Base-by-base conservation (phyloP, 2,329 filamentous ascomycete genomes). In the Lachnellula subtilissima region DNA sequence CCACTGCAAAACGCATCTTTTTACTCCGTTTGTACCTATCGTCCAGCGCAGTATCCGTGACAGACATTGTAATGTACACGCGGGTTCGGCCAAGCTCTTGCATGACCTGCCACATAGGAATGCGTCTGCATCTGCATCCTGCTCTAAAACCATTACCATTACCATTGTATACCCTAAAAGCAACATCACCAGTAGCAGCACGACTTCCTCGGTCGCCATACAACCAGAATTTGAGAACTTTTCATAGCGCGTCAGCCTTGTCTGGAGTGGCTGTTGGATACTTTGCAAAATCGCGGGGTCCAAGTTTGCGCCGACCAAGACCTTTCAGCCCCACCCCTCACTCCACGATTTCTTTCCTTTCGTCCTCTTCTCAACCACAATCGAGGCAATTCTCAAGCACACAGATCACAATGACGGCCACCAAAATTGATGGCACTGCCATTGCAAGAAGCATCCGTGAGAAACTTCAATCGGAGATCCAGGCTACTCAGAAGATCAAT, bases 341-440 rank as follows among this genome's bases (percentile, higher is more conserved):
- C 45, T 40, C 42, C 7, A 42, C 49, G 14, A 23, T 14, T 11
- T 32, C 45, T 50, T 37, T 43, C 47, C 52, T 52, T 55, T 51
- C 39, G 42, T 52, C 45, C 47, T 50, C 51, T 40, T 17, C 49
- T 55, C 48, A 51, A 53, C 36, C 50, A 55, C 43, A 49, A 22
- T 55, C 25, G 12, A 69, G 69, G 53, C 64, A 53, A 40, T 81
- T 85, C 69, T 78, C 77, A 61, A 76, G 71, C 64, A 84, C 81
- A 61, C 65, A 76, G 65, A 69, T 76, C 74, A 78, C 75, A 70
- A 97, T 97, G 92, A 84, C 85, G 66, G 93, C 91, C 65, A 84
- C 81, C 67, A 96, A 91, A 79, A 94, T 99, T 69, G 94, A 99
- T 78, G 94, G 94, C 78, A 96, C 87, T 55, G 91, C 90, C 72